These are phyloP conservation scores for Geotrichum aggregatum DNA, from an alignment of 1,139 yeast genomes.

Conservation along the genomic window DNA sequence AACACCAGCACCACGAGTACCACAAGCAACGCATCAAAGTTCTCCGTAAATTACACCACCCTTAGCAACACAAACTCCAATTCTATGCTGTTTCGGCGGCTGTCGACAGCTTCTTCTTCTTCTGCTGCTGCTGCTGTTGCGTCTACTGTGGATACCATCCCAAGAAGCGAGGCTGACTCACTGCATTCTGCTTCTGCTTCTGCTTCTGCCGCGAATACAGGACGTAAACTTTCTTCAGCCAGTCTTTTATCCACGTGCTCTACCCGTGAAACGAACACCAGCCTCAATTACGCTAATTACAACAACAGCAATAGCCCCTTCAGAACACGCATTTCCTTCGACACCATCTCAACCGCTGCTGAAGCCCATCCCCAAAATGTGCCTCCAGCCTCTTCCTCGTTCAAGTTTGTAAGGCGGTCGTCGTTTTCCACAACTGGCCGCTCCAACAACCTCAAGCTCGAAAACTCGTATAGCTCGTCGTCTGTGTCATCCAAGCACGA, in stretches of 20 bases:
- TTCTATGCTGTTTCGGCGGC: conserved; percentile 14
- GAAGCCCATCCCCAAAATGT: background rate
- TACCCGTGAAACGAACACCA: background rate
- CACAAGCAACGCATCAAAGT: background rate
- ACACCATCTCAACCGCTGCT: conserved; percentile 25
- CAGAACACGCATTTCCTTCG: conserved; percentile 30
- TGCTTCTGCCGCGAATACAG: too few species aligned
- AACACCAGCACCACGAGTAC: background rate
- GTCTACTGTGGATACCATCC: too few species aligned
- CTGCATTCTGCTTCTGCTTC: background rate
- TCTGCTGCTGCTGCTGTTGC: background rate
- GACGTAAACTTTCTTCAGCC: background rate
- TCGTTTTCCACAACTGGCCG: conserved; percentile 2
- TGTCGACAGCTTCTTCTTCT: conserved; percentile 1
- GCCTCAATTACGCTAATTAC: background rate
- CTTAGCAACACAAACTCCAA: conserved; percentile 14
- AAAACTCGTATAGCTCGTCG: conserved; percentile 24
- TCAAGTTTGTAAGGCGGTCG: conserved; percentile 8
- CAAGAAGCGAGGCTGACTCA: background rate
- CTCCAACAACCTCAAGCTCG: too few species aligned
- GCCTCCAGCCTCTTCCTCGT: background rate
- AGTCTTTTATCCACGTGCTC: background rate
- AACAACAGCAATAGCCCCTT: conserved; percentile 20
- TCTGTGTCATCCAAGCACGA: conserved; percentile 32
- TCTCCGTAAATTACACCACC: conserved; percentile 14